Evolutionary conservation across 2,329 filamentous ascomycete species (phyloP), one percentile per base, ranked within the genome.

Genomic region (Mariannaea elegans): DNA sequence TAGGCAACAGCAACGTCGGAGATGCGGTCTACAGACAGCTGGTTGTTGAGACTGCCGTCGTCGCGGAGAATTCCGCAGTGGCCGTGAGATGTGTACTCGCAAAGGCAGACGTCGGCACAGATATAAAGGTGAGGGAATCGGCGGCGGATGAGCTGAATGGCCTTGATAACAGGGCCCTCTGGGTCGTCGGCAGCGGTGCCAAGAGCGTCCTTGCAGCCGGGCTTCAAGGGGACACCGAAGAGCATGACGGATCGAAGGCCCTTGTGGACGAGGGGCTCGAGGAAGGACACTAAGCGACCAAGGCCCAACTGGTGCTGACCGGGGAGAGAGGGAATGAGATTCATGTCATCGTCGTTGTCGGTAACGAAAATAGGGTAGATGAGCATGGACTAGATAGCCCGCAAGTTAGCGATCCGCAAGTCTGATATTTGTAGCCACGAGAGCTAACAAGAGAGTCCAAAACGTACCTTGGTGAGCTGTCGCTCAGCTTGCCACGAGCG

Each of bases 1-100:
- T 99, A 99, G 31, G 94, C 92, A 65, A 98, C 84, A n/a, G 95
- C 94, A n/a, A 98, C 94, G 75, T 98, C 94, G 3, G 92, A 94
- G 69, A 99, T 94, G 63, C 95, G 90, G 73, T 98, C 94, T 8
- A 98, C 93, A 3, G 93, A 97, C 45, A 97, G 86, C 65, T 90
- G 87, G 75, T 99, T 98, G 84, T 98, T 97, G 61, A 99, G 84
- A 63, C 88, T 91, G 63, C 93, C 93, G 74, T 99, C 95, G 67
- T 97, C 93, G 57, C 93, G 88, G 44, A 99, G 84, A 69, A 99
- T 97, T 52, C 95, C 95, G 75, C 95, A 99, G 81, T 99, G 95
- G 42, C 95, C 95, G 77, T 99, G 95, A 7, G 92, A 95, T 1
- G 95, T 99, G 80, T 99, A 99, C 79, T 99, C 95, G 85, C 95